phyloP scores from a whole-genome alignment of 331 rosid genomes.

The Phaseolus coccineus region DNA sequence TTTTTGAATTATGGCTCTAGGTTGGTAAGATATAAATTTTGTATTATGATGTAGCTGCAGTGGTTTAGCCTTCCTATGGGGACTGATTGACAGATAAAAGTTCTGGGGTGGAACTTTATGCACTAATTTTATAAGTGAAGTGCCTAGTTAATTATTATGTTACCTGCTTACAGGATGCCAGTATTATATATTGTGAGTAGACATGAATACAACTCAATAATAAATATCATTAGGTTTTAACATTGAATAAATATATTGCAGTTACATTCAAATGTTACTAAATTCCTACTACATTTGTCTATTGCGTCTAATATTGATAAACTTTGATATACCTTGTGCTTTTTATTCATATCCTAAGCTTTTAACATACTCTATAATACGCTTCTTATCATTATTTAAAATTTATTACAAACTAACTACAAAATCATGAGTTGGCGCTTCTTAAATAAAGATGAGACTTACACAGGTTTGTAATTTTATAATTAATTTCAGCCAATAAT shows the following conservation, averaged over 20 bases:
- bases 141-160: neutral
- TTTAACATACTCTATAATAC: neutral
- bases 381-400: neutral
- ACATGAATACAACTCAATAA: neutral
- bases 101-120: neutral
- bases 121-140: neutral
- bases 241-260: neutral
- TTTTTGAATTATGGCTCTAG: conserved; percentile 3
- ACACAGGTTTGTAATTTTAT: neutral
- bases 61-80: conserved; percentile 17
- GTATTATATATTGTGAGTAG: conserved; percentile 15
- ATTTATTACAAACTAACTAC: neutral
- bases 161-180: neutral
- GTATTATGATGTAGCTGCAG: neutral
- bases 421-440: neutral
- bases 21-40: neutral
- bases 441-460: neutral
- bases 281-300: neutral
- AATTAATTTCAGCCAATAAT: neutral
- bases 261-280: neutral
- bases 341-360: neutral
- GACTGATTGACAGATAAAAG: neutral
- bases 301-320: neutral
- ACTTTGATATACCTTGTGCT: neutral
- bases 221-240: neutral